These are phyloP conservation scores for Asterophora parasitica DNA, from an alignment of 768 basidiomycete genomes.

Conservation along the genomic window DNA sequence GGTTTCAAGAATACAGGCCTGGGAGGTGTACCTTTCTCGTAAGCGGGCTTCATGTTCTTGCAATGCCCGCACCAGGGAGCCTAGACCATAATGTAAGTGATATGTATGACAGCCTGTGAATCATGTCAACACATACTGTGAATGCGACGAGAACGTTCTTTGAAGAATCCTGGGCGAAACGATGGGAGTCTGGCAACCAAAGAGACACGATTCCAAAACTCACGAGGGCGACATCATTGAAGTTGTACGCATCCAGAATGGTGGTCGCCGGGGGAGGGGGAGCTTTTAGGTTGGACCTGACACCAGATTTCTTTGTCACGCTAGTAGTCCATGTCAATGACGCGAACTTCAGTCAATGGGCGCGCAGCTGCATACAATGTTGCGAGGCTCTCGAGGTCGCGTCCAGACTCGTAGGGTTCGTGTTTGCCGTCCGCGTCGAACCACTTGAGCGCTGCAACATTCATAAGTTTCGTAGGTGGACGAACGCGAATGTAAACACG, in stretches of 20 bases:
- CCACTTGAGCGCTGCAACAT: conserved; percentile 80
- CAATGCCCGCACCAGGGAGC: conserved; percentile 93
- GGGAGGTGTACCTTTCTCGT: conserved; percentile 59
- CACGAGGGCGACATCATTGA: conserved; percentile 71
- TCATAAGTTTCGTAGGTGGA: conserved; percentile 2
- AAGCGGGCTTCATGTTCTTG: conserved; percentile 83
- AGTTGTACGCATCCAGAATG: conserved; percentile 66
- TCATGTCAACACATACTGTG: conserved; percentile 51
- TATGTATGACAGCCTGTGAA: conserved; percentile 1
- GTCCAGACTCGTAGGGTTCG: conserved; percentile 69
- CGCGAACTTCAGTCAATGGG: neutral
- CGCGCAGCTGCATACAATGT: conserved; percentile 53
- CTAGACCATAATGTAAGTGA: conserved; percentile 21
- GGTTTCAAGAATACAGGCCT: neutral
- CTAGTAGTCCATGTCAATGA: conserved; percentile 32
- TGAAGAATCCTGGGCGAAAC: conserved; percentile 41
- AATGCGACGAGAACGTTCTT: conserved; percentile 87
- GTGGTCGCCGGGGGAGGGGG: conserved; percentile 71
- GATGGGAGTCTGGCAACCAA: neutral
- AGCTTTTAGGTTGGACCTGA: conserved; percentile 85
- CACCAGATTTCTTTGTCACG: conserved; percentile 66
- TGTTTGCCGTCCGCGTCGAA: conserved; percentile 67
- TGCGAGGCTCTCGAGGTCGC: conserved; percentile 75
- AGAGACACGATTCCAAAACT: conserved; percentile 12
- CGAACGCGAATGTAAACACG: conserved; percentile 26